Evolutionary conservation across 192 early-diverging fungal species (phyloP), one percentile per base, ranked within the genome.

Genomic region (Dissophora ornata): DNA sequence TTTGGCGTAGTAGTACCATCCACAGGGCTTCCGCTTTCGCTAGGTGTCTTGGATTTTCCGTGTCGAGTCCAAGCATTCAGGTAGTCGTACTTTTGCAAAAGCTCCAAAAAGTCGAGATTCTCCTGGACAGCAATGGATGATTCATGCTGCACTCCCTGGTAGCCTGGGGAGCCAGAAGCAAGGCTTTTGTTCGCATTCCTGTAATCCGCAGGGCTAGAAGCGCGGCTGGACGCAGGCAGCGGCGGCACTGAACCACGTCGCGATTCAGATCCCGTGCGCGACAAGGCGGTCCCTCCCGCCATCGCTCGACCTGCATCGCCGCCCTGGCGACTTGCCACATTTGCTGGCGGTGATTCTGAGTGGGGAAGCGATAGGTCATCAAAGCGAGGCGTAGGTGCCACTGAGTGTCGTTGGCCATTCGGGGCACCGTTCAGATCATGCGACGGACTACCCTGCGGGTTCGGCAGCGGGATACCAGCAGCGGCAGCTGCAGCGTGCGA

Each of bases 31-130:
- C 57, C 71, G 2, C 29, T 26, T 26, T 75, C 71, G 28, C 71
- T 75, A 11, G 61, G 47, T 21, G 70, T 59, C 30, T 25, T 46
- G n/a, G 71, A 67, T 30, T 75, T 75, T 12, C 71, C 71, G 15
- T 75, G 71, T 33, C 71, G 62, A 22, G 63, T 44, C 56, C 62
- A 75, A 6, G 71, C 63, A 41, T 44, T 67, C 34, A 75, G 44
- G 13, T 75, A 66, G 16, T 75, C 71, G 29, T 75, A 75, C n/a
- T 65, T 59, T 33, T 75, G 71, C 29, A 75, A 42, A 13, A 75
- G 63, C 0, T 75, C 71, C 33, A 75, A 19, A 19, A 75, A 57
- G n/a, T 75, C 71, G 3, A 75, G 30, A 25, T 66, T 75, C n/a
- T 69, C 67, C 44, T 66, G 71, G 21, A 67, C 47, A n/a, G 71